Base-by-base conservation (phyloP, 108 stramenopile species). In the Fragilaria radians region DNA sequence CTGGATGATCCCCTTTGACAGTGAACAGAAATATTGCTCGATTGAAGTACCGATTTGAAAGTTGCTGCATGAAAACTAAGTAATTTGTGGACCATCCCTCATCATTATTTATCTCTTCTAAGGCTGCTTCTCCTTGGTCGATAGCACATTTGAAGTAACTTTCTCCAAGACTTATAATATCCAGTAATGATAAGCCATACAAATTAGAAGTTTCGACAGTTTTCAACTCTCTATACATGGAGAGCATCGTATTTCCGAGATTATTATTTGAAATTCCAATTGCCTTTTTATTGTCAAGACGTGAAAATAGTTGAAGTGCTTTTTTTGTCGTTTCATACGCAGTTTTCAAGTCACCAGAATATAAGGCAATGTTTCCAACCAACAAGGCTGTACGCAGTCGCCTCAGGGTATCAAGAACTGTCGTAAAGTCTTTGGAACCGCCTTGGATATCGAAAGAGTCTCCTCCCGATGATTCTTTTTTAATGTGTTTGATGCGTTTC, bases 11-110 rank as follows among this genome's bases (percentile, higher is more conserved):
- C 45, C 66, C 48, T n/a, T 26, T 48, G 24, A 61, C 67, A 17
- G 61, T 31, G n/a, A 81, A 64, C 0, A 81, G 59, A 47, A 78
- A 74, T 62, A 85, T 65, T 9, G 67, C 84, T 2, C 84, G 72
- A 66, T 85, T 85, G 62, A 85, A 85, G 45, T 73, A 66, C 23
- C 84, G 62, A 52, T 85, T 79, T 25, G 77, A 74, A 9, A 85
- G 70, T 23, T 76, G 67, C 48, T 79, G 72, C 27, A 74, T 77
- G 58, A 67, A 81, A 33, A 42, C 55, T 34, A 62, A 61, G 4
- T n/a, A n/a, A n/a, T n/a, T n/a, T n/a, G n/a, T n/a, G n/a, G n/a
- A n/a, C n/a, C 69, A 32, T 27, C 48, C 27, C 14, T 65, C 69
- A 27, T 70, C 47, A 25, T 59, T 36, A 49, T 58, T 46, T 14